Evolutionary conservation across 2,329 filamentous ascomycete species (phyloP), one percentile per base, ranked within the genome.

Genomic region (Arthrinium puccinioides): DNA sequence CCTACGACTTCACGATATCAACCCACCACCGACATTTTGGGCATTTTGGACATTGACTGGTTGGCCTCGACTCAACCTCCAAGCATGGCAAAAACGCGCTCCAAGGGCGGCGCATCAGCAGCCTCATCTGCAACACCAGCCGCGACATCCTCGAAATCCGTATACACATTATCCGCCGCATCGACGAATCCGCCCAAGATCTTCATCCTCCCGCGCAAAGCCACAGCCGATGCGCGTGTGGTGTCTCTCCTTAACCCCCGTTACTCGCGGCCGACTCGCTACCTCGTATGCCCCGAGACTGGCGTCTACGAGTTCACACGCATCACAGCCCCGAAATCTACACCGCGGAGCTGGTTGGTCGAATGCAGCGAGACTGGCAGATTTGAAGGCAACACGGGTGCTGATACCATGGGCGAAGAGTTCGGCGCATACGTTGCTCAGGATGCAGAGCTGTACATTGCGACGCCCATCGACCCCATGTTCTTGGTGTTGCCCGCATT

Each of bases 401-500:
- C 29, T 4, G 44, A 48, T 36, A 37, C 28, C 38, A 46, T 47
- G 19, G 45, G 48, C 7, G 21, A 14, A 11, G 16, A 30, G 13
- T 23, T 21, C 21, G 40, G 50, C n/a, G 41, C 58, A 0, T 59
- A 63, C 25, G 48, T 87, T 18, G 72, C 79, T 23, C 79, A 80
- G 50, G 72, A 70, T 29, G 79, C 87, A 23, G 79, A 88, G 42
- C 64, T 97, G n/a, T 83, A 84, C 51, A 63, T 97, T 41, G 87
- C 90, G 8, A 95, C 92, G 2, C 76, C 79, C 2, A 69, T 95
- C 38, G 92, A 98, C 57, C 74, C 86, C 5, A 55, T 96, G 4
- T 97, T 97, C 63, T 68, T 97, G 35, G 56, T 94, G 4, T 66
- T 97, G 2, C 84, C 90, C 1, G 74, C 80, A 4, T 70, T 97